Evolutionary conservation across 2,329 filamentous ascomycete species (phyloP), one percentile per base, ranked within the genome.

Genomic region (Canariomyces notabilis): DNA sequence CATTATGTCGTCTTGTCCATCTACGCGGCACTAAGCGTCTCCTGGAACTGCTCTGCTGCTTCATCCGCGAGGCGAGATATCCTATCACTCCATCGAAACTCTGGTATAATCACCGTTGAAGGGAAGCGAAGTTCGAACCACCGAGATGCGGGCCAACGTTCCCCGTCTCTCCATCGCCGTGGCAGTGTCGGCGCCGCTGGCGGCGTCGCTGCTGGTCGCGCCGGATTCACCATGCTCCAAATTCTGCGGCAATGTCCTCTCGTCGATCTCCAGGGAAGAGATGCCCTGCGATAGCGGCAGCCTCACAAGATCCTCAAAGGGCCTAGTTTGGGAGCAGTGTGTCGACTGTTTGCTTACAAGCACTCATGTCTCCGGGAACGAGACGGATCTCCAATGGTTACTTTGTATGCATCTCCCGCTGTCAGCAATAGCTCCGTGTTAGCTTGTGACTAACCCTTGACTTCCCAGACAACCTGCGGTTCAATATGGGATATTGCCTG

Each of bases 381-480:
- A 72, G 46, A 74, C 77, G 1, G 80, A 84, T 54, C 62, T 75
- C 9, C 67, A 78, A 52, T 73, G 68, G 51, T 64, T 73, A 41
- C 62, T 83, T 14, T 83, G 79, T 82, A 64, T 56, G 77, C 68
- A 14, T 38, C 15, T 35, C 19, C 2, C 20, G 26, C 8, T n/a
- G 35, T 3, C 26, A 20, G 23, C 15, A 8, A 36, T 36, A 8
- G 16, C 4, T 6, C 35, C 39, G 19, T 20, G 12, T 6, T 21
- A 15, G 44, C 39, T 32, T 50, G 18, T 11, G 6, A n/a, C 44
- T 49, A 20, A 51, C 34, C 6, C 61, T 56, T 21, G 59, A 52
- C 5, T 20, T 14, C 42, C 1, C 32, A 82, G 78, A 81, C 52
- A 83, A 83, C 53, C 53, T 82, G 42, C 71, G 80, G 57, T 82